These are phyloP conservation scores for Leishmania gerbilli DNA, from an alignment of 208 protist genomes.

Conservation along the genomic window DNA sequence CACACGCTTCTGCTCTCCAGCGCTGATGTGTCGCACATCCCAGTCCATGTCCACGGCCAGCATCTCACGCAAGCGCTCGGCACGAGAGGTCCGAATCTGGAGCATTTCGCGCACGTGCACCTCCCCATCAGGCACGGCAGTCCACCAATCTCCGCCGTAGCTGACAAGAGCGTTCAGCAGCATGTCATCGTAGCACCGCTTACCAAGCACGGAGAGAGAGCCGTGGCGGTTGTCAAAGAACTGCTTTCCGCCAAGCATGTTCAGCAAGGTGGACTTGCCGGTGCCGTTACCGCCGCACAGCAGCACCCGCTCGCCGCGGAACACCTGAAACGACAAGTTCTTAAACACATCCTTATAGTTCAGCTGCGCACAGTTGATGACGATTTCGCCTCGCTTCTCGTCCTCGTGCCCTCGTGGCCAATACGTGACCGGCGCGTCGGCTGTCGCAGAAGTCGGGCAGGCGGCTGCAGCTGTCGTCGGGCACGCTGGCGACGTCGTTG, in stretches of 20 bases:
- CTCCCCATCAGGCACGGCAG: conserved; percentile 61
- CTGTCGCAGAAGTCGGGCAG: neutral
- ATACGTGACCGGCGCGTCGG: conserved; percentile 3
- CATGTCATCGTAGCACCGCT: conserved; percentile 79
- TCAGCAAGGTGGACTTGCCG: conserved; percentile 94
- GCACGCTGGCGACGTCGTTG: neutral
- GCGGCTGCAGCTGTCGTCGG: neutral
- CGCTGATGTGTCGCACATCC: conserved; percentile 82
- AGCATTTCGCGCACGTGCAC: conserved; percentile 75
- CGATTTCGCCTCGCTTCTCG: conserved; percentile 13
- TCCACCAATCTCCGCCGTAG: conserved; percentile 85
- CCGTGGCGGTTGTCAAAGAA: conserved; percentile 64
- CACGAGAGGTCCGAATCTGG: conserved; percentile 48
- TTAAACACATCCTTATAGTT: conserved; percentile 72
- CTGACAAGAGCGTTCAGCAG: conserved; percentile 66
- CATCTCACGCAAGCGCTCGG: conserved; percentile 45
- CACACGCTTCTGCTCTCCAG: conserved; percentile 88
- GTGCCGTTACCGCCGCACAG: conserved; percentile 95
- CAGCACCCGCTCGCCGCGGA: conserved; percentile 67
- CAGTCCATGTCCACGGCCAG: conserved; percentile 83
- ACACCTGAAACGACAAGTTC: conserved; percentile 55
- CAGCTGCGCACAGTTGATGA: conserved; percentile 55
- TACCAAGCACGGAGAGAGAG: conserved; percentile 65
- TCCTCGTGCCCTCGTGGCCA: conserved; percentile 1
- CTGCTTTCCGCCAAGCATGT: conserved; percentile 90